Conservation (phyloP, 108 stramenopile genomes). For the Poteriospumella lacustris region DNA sequence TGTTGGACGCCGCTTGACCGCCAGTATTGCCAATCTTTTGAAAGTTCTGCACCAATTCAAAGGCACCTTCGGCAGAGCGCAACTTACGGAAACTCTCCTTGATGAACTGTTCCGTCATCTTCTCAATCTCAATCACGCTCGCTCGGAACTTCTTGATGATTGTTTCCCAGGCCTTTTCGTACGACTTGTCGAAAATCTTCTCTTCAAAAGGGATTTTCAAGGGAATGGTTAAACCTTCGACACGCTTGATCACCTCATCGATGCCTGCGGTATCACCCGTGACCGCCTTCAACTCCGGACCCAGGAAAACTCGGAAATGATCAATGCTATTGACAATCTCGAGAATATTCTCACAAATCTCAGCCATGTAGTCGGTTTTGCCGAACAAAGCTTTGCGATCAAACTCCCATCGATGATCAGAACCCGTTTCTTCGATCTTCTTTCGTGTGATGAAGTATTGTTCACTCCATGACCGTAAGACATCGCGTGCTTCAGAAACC, state of each 20-base stretch:
- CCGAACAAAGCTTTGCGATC: conserved; percentile 58
- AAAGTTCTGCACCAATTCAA: conserved; percentile 65
- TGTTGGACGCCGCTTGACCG: conserved; percentile 30
- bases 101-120: conserved; percentile 59
- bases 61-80: conserved; percentile 65
- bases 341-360: conserved; percentile 52
- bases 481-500: conserved; percentile 47
- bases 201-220: conserved; percentile 31
- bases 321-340: conserved; percentile 51
- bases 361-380: conserved; percentile 61
- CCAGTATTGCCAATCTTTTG: conserved; percentile 52
- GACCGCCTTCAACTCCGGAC: conserved; percentile 60
- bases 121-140: conserved; percentile 59
- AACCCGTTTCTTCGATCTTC: conserved; percentile 57
- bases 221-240: conserved; percentile 38
- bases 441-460: conserved; percentile 56
- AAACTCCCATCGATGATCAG: conserved; percentile 65
- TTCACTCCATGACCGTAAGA: conserved; percentile 54
- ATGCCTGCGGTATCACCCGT: conserved; percentile 59
- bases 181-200: conserved; percentile 52
- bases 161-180: conserved; percentile 56
- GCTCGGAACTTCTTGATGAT: conserved; percentile 56
- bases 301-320: conserved; percentile 62
- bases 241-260: conserved; percentile 55
- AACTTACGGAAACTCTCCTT: conserved; percentile 60